Base-by-base conservation (phyloP, 257 asterid species). In the Plantago ovata region DNA sequence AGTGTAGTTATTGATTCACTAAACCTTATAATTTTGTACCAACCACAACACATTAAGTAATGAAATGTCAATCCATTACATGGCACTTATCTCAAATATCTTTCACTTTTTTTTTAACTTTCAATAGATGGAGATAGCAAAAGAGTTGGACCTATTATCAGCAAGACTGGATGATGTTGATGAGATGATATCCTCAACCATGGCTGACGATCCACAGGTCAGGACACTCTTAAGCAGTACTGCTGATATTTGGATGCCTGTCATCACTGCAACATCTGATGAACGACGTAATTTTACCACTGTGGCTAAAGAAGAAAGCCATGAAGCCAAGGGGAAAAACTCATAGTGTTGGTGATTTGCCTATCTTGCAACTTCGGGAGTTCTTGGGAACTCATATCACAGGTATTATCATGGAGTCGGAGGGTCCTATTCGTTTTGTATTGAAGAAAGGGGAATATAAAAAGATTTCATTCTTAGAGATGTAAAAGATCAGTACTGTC, bases 241-340 rank as follows among this genome's bases (percentile, higher is more conserved):
- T 1, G 90, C 95, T 41, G 91, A 88, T 77, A 79, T 92, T 7
- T 85, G 98, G 98, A 74, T 88, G 85, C 96, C 96, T 0, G 94
- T 92, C 69, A 85, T 92, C 23, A 92, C 95, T 33, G 98, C 98
- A 38, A 75, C 78, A 53, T 85, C 91, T 39, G 89, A 82, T 69
- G 94, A 88, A 67, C 82, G 98, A 53, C 77, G 87, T 28, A 81
- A 76, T 57, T 89, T 85, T 42, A 70, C 77, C 14, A 62, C 79
- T 3, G 7, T 72, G 9, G 58, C 66, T 36, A 77, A 75, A 42
- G 83, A 68, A 38, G 84, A 70, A 51, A 62, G 71, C 65, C 73
- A 59, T 16, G 78, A 72, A 71, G 78, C 15, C 23, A 68, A 75
- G 13, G 80, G 66, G 48, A 77, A 87, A 58, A 68, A 71, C 56